Percentiles rank a stretch among this genome's conserved stretches.
Conservation (phyloP, 1,139 yeast species). For the Debaryomycetaceae sp. region DNA sequence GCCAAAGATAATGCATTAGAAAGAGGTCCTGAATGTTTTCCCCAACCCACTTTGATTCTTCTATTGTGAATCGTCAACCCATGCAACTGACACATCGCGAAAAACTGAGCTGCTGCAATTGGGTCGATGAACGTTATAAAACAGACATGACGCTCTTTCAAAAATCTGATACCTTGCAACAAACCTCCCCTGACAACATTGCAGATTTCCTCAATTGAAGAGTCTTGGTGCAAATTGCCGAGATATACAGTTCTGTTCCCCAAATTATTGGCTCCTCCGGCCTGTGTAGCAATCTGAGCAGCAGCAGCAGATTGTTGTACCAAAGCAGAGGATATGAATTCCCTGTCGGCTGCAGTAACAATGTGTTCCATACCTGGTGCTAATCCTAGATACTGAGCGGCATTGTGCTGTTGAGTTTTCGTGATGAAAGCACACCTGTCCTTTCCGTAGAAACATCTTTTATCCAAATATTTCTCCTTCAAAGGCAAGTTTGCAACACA, state of each 20-base stretch:
- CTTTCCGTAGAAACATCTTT: constrained; percentile 58
- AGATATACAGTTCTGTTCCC: constrained; percentile 92
- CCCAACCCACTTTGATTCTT: constrained; percentile 92
- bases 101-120: constrained; percentile 89
- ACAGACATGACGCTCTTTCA: constrained; percentile 82
- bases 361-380: constrained; percentile 88
- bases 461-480: constrained; percentile 52
- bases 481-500: constrained; percentile 57
- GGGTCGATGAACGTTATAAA: constrained; percentile 91
- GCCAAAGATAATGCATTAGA: constrained; percentile 78
- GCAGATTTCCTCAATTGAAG: constrained; percentile 88
- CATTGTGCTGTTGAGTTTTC: constrained; percentile 94
- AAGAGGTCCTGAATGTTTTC: constrained; percentile 88
- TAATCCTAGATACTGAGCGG: constrained; percentile 90
- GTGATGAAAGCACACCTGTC: constrained; percentile 76
- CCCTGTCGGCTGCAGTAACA: constrained; percentile 76
- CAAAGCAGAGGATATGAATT: constrained; percentile 54
- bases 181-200: constrained; percentile 92
- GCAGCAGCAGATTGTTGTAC: constrained; percentile 71
- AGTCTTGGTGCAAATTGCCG: constrained; percentile 82
- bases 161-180: constrained; percentile 66
- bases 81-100: constrained; percentile 80
- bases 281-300: constrained; percentile 68
- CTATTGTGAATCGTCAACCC: constrained; percentile 79
- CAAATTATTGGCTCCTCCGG: constrained; percentile 73